Conservation (phyloP, 2,329 filamentous ascomycete species). For the Colletotrichum godetiae region DNA sequence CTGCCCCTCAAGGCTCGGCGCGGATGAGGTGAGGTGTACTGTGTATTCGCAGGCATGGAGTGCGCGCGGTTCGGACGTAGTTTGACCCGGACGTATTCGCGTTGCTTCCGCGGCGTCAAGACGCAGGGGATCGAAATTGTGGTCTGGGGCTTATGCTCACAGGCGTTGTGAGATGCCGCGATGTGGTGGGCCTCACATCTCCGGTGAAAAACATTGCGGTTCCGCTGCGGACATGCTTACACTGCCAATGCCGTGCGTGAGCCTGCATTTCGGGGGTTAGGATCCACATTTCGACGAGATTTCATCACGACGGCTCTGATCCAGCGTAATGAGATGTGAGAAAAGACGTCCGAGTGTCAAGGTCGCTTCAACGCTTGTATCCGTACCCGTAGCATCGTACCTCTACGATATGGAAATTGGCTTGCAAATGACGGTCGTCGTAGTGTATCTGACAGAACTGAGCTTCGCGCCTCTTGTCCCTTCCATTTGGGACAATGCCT, state of each 20-base stretch:
- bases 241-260: neutral
- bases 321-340: constrained; percentile 3
- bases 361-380: neutral
- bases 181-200: constrained; percentile 20
- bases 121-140: neutral
- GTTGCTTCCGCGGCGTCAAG: neutral
- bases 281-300: constrained; percentile 5
- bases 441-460: neutral
- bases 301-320: neutral
- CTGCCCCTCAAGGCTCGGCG: no score
- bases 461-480: no score
- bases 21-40: no score
- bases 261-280: neutral
- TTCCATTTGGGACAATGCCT: neutral
- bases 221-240: constrained; percentile 1
- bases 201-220: constrained; percentile 2
- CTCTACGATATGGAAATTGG: neutral
- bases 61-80: constrained; percentile 7
- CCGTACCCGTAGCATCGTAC: neutral
- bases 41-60: neutral
- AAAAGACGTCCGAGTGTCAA: neutral
- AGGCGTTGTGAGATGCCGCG: constrained; percentile 1
- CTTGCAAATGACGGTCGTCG: neutral
- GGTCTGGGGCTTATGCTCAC: neutral
- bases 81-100: neutral